phyloP scores from a whole-genome alignment of 2,329 filamentous ascomycete species.

The Colletotrichum sp. region DNA sequence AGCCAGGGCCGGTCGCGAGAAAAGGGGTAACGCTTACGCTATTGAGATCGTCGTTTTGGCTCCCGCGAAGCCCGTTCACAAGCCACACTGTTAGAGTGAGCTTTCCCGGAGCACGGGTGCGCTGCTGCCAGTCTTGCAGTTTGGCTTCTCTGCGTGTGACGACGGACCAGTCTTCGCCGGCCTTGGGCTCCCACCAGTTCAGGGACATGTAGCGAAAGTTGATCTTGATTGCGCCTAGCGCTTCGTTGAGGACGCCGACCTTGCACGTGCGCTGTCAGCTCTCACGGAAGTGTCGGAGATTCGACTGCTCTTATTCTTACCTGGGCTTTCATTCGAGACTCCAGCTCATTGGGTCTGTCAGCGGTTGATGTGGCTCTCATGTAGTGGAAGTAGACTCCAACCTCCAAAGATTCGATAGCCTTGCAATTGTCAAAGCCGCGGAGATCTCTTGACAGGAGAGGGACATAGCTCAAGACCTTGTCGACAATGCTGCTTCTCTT shows the following conservation, averaged over 20 bases:
- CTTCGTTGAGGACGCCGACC: constrained; percentile 6
- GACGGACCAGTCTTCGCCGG: constrained; percentile 2
- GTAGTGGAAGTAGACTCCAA: constrained; percentile 17
- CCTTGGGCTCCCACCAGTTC: constrained; percentile 17
- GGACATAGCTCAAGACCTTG: neutral
- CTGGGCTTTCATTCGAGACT: constrained; percentile 3
- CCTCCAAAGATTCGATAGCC: neutral
- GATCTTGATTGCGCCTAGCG: constrained; percentile 3
- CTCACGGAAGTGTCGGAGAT: neutral
- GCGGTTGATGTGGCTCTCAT: neutral
- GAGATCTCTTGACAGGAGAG: neutral
- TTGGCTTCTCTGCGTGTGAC: neutral
- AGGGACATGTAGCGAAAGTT: constrained; percentile 13
- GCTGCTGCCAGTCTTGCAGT: constrained; percentile 4
- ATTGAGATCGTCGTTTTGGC: neutral
- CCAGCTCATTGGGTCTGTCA: neutral
- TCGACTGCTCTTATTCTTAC: neutral
- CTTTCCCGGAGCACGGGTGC: neutral
- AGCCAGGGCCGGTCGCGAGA: neutral
- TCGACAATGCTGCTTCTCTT: neutral
- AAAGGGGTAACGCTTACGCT: neutral
- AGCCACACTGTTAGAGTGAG: constrained; percentile 11
- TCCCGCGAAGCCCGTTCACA: neutral
- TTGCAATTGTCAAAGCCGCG: constrained; percentile 1
- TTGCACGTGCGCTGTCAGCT: neutral